These are phyloP conservation scores for Fraxinus platypoda DNA, from an alignment of 305 asterid genomes.

Conservation along the genomic window DNA sequence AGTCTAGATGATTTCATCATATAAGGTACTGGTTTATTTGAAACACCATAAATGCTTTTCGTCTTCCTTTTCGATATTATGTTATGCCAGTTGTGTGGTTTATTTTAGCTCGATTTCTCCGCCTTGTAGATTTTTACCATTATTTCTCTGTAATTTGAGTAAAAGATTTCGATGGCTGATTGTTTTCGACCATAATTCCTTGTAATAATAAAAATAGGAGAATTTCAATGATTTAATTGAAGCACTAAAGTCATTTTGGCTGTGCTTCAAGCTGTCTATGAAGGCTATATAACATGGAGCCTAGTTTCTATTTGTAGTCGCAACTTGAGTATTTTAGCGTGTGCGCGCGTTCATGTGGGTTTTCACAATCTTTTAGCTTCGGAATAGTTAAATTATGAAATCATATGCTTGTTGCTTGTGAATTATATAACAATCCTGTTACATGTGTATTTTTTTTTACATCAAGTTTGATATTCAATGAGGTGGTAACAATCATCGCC, in stretches of 20 bases:
- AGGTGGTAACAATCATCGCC: not conserved
- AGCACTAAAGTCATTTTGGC: slow-evolving; percentile 15
- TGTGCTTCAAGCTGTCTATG: slow-evolving; percentile 6
- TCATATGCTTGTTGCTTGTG: not conserved
- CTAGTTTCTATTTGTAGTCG: not conserved
- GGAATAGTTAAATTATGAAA: not conserved
- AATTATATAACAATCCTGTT: not conserved
- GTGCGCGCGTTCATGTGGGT: not conserved
- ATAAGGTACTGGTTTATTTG: not conserved
- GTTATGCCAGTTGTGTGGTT: slow-evolving; percentile 33
- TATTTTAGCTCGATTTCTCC: slow-evolving; percentile 43
- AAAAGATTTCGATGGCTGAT: not conserved
- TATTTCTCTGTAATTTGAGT: slow-evolving; percentile 22
- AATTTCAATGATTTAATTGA: not conserved
- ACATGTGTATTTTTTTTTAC: too few species aligned
- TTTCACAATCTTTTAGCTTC: not conserved
- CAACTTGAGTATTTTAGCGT: not conserved
- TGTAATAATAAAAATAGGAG: slow-evolving; percentile 33
- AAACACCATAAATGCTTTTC: slow-evolving; percentile 9
- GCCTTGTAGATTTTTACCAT: slow-evolving; percentile 44
- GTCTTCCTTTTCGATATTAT: slow-evolving; percentile 27
- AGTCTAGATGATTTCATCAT: not conserved
- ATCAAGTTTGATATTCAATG: not conserved
- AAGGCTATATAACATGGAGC: not conserved
- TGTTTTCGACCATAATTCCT: slow-evolving; percentile 17